Evolutionary conservation across 106 monocot species (phyloP), one percentile per base, ranked within the genome.

Genomic region (Vanilla planifolia): DNA sequence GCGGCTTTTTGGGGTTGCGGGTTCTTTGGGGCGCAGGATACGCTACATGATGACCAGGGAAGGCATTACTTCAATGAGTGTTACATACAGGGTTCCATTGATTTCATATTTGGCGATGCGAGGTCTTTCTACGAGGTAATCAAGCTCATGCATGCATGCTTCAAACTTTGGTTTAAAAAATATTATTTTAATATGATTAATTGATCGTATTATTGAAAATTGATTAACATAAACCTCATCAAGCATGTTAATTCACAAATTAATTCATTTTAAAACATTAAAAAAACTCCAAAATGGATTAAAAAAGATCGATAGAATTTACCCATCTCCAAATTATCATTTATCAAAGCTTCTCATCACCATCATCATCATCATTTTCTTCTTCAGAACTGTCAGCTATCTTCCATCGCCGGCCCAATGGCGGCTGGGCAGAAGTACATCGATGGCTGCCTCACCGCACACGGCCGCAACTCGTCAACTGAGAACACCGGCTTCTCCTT

Each of bases 1-100:
- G 74, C 96, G 0, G 79, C 91, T 25, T 91, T 98, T 61, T 91
- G 91, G 87, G 96, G 96, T 0, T 98, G 96, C 22, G 96, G 96
- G 5, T 98, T 98, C 65, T 98, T 87, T 23, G 87, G 87, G 16
- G 81, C 81, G 0, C 96, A 98, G 48, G 96, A 98, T 33, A 91
- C 96, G 0, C 96, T 98, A 24, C 87, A 91, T 20, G 96, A 98
- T 21, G 91, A 98, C 46, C 63, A 58, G 10, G 91, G 91, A 6
- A 65, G 84, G 65, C 96, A 98, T 65, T 98, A 98, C 63, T 91
- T 81, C 61, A 90, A 73, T 59, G 96, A 91, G 8, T 98, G 91
- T 58, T 82, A 67, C 68, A 88, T 98, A 25, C 91, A 98, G 46
- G 96, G 96, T 11, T 87, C 91, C 36, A 91, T 98, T 17, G 96